A percentile compares a stretch with the other conserved stretches of the same genome.
Evolutionary conservation across 345 rosid species (phyloP).

Genomic region (Zanthoxylum bungeanum): DNA sequence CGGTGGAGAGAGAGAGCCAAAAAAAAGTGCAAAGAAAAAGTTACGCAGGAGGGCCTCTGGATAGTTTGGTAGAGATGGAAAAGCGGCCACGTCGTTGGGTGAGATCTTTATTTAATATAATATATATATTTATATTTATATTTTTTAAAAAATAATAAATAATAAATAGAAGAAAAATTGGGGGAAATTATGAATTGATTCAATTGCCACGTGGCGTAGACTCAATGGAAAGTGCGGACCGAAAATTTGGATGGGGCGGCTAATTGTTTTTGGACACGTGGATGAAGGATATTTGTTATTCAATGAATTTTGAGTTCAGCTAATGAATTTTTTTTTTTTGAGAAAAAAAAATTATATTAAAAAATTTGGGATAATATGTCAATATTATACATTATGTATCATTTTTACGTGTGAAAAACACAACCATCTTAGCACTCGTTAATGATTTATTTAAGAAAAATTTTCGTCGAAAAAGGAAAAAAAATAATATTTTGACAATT

Average conservation of each 20-base stretch:
- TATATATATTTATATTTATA: too few relatives aligned
- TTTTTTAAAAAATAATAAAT: neutral
- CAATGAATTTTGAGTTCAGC: neutral
- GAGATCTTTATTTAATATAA: neutral
- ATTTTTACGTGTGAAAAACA: too few relatives aligned
- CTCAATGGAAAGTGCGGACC: neutral
- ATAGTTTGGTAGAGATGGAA: constrained; percentile 59
- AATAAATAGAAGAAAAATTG: neutral
- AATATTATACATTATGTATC: too few relatives aligned
- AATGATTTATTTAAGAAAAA: too few relatives aligned
- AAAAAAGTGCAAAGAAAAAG: constrained; percentile 33
- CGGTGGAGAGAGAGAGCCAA: neutral
- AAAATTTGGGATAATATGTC: too few relatives aligned
- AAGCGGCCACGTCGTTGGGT: constrained; percentile 52
- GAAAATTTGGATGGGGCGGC: neutral
- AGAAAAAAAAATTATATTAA: too few relatives aligned
- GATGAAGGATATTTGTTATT: neutral
- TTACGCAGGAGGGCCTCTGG: constrained; percentile 21
- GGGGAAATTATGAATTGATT: neutral
- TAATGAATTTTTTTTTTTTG: neutral
- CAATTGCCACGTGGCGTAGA: neutral
- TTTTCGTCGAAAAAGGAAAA: too few relatives aligned
- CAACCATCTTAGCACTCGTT: too few relatives aligned
- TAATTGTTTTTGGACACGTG: neutral
- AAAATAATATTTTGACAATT: too few relatives aligned